These are phyloP conservation scores for Hirschioporus abietinus DNA, from an alignment of 768 basidiomycete species.

Conservation along the genomic window DNA sequence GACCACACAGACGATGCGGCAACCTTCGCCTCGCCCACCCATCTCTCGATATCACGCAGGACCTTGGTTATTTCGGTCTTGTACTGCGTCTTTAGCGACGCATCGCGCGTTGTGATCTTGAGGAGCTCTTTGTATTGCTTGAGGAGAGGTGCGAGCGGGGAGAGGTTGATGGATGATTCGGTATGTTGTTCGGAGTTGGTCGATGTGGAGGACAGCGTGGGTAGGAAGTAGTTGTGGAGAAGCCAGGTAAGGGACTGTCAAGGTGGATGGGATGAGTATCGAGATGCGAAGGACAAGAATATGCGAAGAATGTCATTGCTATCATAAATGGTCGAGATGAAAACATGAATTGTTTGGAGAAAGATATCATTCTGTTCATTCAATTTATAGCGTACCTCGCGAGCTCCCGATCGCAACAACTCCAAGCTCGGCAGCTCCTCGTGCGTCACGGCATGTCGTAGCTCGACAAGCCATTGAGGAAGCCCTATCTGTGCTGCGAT, in stretches of 20 bases:
- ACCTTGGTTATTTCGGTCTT: conserved; percentile 44
- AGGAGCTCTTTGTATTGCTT: conserved; percentile 66
- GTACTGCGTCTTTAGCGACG: conserved; percentile 47
- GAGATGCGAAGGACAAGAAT: conserved; percentile 3
- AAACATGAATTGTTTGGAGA: not conserved
- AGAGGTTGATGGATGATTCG: conserved; percentile 7
- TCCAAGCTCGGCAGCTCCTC: conserved; percentile 88
- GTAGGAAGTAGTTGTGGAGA: conserved; percentile 77
- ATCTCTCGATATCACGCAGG: conserved; percentile 65
- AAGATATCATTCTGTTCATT: not conserved
- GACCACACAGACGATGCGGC: conserved; percentile 41
- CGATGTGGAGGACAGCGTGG: conserved; percentile 42
- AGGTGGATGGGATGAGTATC: conserved; percentile 1
- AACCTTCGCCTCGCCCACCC: conserved; percentile 71
- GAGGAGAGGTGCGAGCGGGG: conserved; percentile 58
- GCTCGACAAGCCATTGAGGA: conserved; percentile 84
- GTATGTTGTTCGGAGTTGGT: conserved; percentile 28
- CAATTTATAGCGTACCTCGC: not conserved
- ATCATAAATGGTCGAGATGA: not conserved
- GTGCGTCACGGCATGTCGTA: conserved; percentile 94
- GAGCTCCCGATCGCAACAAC: conserved; percentile 67
- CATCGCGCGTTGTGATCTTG: conserved; percentile 61
- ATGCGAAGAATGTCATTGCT: not conserved
- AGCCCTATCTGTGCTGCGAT: conserved; percentile 84
- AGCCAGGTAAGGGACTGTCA: conserved; percentile 78